Conservation (phyloP, 225 moss, liverwort and hornwort species). For the Sphagnum tenellum region DNA sequence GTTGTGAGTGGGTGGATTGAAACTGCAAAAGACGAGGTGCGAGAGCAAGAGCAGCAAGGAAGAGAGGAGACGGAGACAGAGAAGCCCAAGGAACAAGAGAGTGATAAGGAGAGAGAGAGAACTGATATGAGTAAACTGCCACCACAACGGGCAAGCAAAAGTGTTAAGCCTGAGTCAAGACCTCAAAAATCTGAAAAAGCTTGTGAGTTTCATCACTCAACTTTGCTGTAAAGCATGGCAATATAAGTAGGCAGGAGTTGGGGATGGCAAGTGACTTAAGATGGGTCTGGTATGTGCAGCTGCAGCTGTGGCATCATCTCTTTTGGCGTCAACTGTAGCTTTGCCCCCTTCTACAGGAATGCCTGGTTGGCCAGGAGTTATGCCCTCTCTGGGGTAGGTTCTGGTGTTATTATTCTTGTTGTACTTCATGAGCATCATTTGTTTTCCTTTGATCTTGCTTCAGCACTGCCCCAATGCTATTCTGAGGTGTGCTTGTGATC, state of each 20-base stretch:
- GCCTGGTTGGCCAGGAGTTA: slow-evolving; percentile 60
- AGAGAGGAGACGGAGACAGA: slow-evolving; percentile 27
- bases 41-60: slow-evolving; percentile 23
- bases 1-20: slow-evolving; percentile 34
- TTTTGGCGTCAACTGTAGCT: slow-evolving; percentile 26
- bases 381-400: slow-evolving; percentile 7
- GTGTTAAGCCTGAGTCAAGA: slow-evolving; percentile 39
- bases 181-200: slow-evolving; percentile 49
- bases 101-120: slow-evolving; percentile 46
- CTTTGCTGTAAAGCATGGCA: no score
- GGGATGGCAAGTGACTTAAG: no score
- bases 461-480: no score
- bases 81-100: slow-evolving; percentile 22
- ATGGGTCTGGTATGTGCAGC: not conserved
- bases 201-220: slow-evolving; percentile 20
- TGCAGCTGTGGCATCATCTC: slow-evolving; percentile 26
- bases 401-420: no score
- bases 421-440: no score
- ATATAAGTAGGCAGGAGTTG: no score
- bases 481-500: no score
- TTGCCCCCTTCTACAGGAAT: slow-evolving; percentile 57
- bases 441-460: no score
- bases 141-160: slow-evolving; percentile 34
- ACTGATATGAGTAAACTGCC: slow-evolving; percentile 33
- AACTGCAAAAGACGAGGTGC: slow-evolving; percentile 31